Base-by-base conservation (phyloP, 2,329 filamentous ascomycete genomes). In the Aspergillus alliaceus region DNA sequence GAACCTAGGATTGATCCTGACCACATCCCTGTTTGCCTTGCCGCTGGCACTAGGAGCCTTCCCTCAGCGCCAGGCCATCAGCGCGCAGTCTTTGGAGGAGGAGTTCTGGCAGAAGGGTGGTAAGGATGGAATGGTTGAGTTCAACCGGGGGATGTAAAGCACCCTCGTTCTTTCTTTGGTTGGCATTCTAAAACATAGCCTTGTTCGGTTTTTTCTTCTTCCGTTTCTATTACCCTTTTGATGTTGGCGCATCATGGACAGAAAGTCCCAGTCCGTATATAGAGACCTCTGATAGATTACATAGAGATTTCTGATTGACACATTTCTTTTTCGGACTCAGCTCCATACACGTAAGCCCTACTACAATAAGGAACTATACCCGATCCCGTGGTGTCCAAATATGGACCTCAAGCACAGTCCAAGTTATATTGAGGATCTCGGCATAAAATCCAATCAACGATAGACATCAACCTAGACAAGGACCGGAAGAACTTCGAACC, bases 21-120 rank as follows among this genome's bases (percentile, higher is more conserved):
- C 85, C 1, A 97, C 93, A 22, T 95, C 90, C 65, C 85, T 96
- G 59, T 90, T 92, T 65, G 95, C 93, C 9, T 79, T 99, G 67
- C 95, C 95, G 37, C 80, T 98, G 61, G 95, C 95, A 15, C 80
- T 99, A 51, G 95, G 88, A 8, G 91, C 91, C 2, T 99, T 99
- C 77, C 95, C 95, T 4, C 93, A 97, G 78, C 83, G 92, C 62
- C 91, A 99, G 80, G 85, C 85, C 61, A 89, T 98, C 40, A 84
- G 82, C 62, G 92, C 90, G 1, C 83, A 85, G 29, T 86, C 80
- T 51, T 78, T 99, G 56, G 95, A 98, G 81, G 81, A 89, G 61
- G 90, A 96, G 76, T 98, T 99, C 73, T 89, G 88, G 77, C 88
- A 86, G 6, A 85, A 84, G 56, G 93, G 91, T 31, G 93, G 93